Evolutionary conservation across 2,329 filamentous ascomycete genomes (phyloP).

Genomic region (Claviceps fusiformis): DNA sequence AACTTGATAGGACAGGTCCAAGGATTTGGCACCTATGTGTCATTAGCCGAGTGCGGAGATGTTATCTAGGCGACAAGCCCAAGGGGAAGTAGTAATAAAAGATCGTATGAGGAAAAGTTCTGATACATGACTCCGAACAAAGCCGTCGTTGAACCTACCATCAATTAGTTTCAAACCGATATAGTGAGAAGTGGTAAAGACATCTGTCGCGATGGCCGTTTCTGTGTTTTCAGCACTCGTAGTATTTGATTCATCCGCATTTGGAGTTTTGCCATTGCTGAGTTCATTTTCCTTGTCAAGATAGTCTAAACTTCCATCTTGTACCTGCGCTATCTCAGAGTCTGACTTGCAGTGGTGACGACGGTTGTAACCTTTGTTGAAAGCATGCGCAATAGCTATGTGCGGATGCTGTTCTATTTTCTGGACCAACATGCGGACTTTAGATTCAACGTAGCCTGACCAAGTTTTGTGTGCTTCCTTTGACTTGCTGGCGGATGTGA

Average conservation of each 20-base stretch:
- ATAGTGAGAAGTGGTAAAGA: slow-evolving; percentile 90
- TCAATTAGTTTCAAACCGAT: slow-evolving; percentile 71
- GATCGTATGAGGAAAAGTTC: neutral
- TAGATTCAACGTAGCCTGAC: slow-evolving; percentile 89
- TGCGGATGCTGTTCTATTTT: slow-evolving; percentile 68
- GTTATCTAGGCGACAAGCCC: neutral
- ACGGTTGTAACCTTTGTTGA: slow-evolving; percentile 84
- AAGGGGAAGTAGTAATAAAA: neutral
- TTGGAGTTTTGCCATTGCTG: slow-evolving; percentile 12
- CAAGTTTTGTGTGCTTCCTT: slow-evolving; percentile 78
- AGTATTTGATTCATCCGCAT: slow-evolving; percentile 11
- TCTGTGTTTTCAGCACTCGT: slow-evolving; percentile 31
- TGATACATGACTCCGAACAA: neutral
- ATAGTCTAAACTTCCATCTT: slow-evolving; percentile 37
- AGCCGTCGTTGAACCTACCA: slow-evolving; percentile 38
- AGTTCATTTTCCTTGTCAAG: slow-evolving; percentile 28
- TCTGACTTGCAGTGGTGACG: slow-evolving; percentile 54
- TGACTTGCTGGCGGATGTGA: slow-evolving; percentile 68
- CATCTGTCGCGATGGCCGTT: slow-evolving; percentile 19
- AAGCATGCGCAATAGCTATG: slow-evolving; percentile 76
- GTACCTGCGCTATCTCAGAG: slow-evolving; percentile 36
- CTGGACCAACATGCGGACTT: slow-evolving; percentile 72
- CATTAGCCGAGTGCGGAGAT: neutral
- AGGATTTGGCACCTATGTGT: slow-evolving; percentile 47
- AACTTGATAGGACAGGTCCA: slow-evolving; percentile 71